Evolutionary conservation across 441 rosid species (phyloP).

Genomic region (Hura crepitans): DNA sequence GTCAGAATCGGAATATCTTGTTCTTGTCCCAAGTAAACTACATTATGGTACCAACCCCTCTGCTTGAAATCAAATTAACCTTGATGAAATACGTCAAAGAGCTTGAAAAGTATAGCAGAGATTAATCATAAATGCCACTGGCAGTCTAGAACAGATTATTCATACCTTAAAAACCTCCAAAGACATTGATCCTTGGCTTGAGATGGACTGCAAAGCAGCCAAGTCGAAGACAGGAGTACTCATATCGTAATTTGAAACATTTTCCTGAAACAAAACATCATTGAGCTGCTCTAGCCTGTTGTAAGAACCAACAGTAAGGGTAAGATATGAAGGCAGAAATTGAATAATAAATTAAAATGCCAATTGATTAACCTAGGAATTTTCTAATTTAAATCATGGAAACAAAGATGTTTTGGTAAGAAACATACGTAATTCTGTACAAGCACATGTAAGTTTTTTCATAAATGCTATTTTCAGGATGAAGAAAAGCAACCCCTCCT

Average conservation of each 20-base stretch:
- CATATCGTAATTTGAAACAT: constrained; percentile 33
- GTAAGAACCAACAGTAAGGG: no score
- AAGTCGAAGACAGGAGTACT: constrained; percentile 52
- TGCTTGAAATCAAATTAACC: constrained; percentile 33
- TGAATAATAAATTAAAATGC: no score
- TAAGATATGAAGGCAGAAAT: no score
- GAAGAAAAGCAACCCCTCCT: constrained; percentile 86
- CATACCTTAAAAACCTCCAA: constrained; percentile 65
- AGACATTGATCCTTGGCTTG: constrained; percentile 42
- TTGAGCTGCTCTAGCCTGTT: constrained; percentile 93
- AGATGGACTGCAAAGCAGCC: constrained; percentile 36
- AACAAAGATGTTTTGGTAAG: background rate
- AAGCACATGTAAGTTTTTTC: constrained; percentile 55
- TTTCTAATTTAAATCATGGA: no score
- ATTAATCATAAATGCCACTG: background rate
- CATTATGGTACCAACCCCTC: constrained; percentile 67
- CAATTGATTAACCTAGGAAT: no score
- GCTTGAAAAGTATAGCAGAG: background rate
- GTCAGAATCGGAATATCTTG: constrained; percentile 58
- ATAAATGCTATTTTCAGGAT: constrained; percentile 43
- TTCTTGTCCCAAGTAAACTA: constrained; percentile 70
- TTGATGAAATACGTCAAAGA: background rate
- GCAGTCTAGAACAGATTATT: background rate
- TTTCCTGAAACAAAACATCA: constrained; percentile 83
- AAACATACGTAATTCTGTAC: constrained; percentile 77